phyloP scores from a whole-genome alignment of 148 eudicot genomes.

The Chenopodium suecicum region DNA sequence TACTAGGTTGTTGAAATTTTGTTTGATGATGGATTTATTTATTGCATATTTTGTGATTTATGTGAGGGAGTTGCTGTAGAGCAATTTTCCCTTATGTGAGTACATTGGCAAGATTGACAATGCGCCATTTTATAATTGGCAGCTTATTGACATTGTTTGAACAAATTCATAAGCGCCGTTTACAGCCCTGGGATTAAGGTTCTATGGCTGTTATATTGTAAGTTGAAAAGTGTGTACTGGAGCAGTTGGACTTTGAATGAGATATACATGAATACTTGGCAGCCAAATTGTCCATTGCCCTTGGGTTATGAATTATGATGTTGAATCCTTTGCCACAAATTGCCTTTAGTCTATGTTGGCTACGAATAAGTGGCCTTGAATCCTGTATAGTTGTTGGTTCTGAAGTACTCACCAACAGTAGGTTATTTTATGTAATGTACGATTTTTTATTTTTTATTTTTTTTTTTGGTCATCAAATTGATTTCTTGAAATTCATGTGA shows the following conservation, averaged over 20 bases:
- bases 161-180: background rate
- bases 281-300: background rate
- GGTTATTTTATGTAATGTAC: background rate
- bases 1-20: too few species aligned
- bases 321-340: background rate
- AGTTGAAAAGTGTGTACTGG: background rate
- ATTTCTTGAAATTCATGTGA: too few species aligned
- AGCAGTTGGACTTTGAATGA: background rate
- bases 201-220: background rate
- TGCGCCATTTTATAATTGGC: background rate
- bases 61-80: background rate
- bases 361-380: background rate
- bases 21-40: too few species aligned
- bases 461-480: too few species aligned
- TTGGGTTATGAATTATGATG: background rate
- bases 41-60: background rate
- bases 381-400: background rate
- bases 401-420: too few species aligned
- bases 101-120: background rate
- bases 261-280: background rate
- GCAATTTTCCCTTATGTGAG: background rate
- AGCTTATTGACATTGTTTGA: background rate
- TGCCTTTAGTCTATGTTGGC: background rate
- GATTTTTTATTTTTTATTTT: too few species aligned
- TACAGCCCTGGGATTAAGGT: background rate